Percentiles rank a stretch among this genome's conserved stretches.
Evolutionary conservation across 768 basidiomycete species (phyloP).

Genomic region (Panaeolus cyanescens): DNA sequence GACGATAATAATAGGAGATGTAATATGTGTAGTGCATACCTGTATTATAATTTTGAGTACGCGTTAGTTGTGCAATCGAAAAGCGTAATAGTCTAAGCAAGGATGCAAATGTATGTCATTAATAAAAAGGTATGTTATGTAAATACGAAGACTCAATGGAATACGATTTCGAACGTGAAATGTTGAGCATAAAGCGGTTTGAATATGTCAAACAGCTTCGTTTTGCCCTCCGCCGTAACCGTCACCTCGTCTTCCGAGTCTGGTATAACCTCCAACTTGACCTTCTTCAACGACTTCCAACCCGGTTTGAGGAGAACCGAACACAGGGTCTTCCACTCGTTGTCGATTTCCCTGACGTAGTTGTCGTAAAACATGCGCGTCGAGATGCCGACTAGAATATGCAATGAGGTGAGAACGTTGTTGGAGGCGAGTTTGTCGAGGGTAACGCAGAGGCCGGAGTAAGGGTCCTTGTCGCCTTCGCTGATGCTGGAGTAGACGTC

Average conservation of each 20-base stretch:
- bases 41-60: too few species aligned
- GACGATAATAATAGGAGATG: too few species aligned
- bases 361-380: neutral
- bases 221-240: neutral
- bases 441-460: neutral
- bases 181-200: neutral
- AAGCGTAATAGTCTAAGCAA: too few species aligned
- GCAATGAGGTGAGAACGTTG: neutral
- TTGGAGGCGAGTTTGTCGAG: neutral
- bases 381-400: neutral
- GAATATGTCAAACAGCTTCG: neutral
- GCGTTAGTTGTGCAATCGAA: too few species aligned
- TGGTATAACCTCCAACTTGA: neutral
- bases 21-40: too few species aligned
- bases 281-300: neutral
- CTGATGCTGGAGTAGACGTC: neutral
- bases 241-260: neutral
- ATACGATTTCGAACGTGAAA: neutral
- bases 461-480: neutral
- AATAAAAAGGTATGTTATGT: too few species aligned
- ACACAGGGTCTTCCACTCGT: neutral
- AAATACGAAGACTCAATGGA: neutral
- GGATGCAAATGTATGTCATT: too few species aligned
- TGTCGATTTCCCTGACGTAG: neutral
- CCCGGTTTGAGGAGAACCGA: neutral